Percentiles rank a stretch among this genome's conserved stretches.
Conservation (phyloP, 2,329 filamentous ascomycete genomes). For the Pestalotiopsis sp. region DNA sequence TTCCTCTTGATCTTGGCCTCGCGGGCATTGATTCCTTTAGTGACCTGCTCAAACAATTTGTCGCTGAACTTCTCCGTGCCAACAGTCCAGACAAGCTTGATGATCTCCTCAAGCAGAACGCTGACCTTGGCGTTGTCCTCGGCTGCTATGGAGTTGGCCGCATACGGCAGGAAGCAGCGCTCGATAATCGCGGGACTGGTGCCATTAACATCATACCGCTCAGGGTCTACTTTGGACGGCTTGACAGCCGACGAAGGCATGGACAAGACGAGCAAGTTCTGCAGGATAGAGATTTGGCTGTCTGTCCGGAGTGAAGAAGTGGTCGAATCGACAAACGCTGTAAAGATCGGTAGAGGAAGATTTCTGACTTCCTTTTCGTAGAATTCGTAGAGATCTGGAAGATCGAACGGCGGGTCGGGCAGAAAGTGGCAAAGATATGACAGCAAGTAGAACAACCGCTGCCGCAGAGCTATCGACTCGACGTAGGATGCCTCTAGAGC, state of each 20-base stretch:
- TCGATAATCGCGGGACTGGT: conserved; percentile 50
- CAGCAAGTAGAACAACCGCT: conserved; percentile 63
- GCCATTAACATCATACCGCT: conserved; percentile 36
- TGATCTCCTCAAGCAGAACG: conserved; percentile 65
- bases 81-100: conserved; percentile 52
- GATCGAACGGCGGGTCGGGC: conserved; percentile 36
- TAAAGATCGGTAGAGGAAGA: conserved; percentile 60
- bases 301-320: conserved; percentile 36
- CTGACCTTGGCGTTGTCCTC: conserved; percentile 76
- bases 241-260: conserved; percentile 44
- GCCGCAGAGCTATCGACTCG: conserved; percentile 62
- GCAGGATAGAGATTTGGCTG: conserved; percentile 46
- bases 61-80: conserved; percentile 36
- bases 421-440: conserved; percentile 51
- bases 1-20: conserved; percentile 47
- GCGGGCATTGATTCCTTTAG: conserved; percentile 50
- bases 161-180: conserved; percentile 64
- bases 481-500: conserved; percentile 40
- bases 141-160: conserved; percentile 60
- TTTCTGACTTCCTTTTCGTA: conserved; percentile 58
- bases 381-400: conserved; percentile 60
- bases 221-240: conserved; percentile 41
- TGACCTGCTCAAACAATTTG: conserved; percentile 40
- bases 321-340: conserved; percentile 49
- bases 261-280: conserved; percentile 44